A percentile compares a stretch with the other conserved stretches of the same genome.
Conservation (phyloP, 1,284 basidiomycete species). For the Malassezia brasiliensis region DNA sequence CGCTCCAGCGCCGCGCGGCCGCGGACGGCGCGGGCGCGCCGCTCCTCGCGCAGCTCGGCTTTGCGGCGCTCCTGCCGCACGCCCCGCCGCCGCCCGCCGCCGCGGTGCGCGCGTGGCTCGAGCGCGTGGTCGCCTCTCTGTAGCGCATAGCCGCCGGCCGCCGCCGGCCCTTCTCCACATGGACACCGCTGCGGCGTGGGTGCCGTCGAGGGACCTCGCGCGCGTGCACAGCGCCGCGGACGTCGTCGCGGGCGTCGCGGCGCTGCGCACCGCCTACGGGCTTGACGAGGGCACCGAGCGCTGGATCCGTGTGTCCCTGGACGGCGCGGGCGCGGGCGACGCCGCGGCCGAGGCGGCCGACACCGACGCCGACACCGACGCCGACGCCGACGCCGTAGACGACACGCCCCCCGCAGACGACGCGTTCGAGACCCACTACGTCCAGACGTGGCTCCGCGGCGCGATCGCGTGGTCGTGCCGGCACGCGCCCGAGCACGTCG, state of each 20-base stretch:
- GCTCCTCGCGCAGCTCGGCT: constrained; percentile 3
- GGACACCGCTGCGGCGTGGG: neutral
- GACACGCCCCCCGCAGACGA: too few relatives aligned
- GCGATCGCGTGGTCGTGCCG: constrained; percentile 8
- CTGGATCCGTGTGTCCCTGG: neutral
- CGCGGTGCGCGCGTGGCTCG: neutral
- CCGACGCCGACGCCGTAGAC: neutral
- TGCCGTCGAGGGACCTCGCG: constrained; percentile 7
- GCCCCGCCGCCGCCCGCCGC: neutral
- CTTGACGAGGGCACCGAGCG: neutral
- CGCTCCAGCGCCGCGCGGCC: neutral
- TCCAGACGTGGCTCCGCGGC: constrained; percentile 8
- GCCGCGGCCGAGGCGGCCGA: neutral
- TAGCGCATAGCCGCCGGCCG: too few relatives aligned
- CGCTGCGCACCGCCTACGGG: neutral
- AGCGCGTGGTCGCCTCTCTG: neutral
- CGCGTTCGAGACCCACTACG: constrained; percentile 12
- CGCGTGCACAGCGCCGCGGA: neutral
- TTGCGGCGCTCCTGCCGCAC: neutral
- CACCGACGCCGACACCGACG: neutral
- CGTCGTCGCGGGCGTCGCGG: neutral
- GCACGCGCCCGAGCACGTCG: neutral
- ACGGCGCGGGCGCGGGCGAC: neutral
- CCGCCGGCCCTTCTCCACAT: neutral
- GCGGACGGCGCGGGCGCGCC: neutral